phyloP scores from a whole-genome alignment of 1,284 basidiomycete genomes.

The Irpex sp. region DNA sequence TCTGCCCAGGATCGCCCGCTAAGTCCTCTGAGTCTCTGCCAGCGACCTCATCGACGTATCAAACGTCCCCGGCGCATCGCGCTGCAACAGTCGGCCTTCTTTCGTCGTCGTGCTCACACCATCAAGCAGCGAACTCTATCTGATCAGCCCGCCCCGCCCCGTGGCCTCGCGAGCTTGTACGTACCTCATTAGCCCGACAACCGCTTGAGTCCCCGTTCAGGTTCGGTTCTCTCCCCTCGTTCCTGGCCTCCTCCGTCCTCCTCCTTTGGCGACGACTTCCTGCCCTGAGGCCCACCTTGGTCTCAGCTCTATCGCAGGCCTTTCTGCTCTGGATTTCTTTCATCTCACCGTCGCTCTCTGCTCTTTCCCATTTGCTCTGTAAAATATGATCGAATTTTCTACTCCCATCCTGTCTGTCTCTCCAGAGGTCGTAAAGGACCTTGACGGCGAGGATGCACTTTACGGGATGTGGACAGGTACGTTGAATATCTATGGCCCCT shows the following conservation, averaged over 20 bases:
- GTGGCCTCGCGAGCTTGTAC: not conserved
- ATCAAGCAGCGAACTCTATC: not conserved
- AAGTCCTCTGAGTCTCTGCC: not conserved
- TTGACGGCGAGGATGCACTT: constrained; percentile 64
- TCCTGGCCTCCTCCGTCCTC: not conserved
- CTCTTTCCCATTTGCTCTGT: constrained; percentile 2
- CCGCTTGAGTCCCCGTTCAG: not conserved
- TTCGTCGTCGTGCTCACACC: not conserved
- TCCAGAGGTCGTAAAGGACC: constrained; percentile 57
- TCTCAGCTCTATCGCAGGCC: not conserved
- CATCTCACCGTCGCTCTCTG: constrained; percentile 12
- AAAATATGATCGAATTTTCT: constrained; percentile 51
- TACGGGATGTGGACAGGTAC: constrained; percentile 61
- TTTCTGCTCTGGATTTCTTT: constrained; percentile 11
- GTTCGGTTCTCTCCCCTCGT: not conserved
- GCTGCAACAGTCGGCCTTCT: not conserved
- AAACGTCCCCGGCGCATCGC: not conserved
- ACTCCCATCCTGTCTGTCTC: constrained; percentile 62
- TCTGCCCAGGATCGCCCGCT: not conserved
- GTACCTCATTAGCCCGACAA: not conserved
- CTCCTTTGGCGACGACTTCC: not conserved
- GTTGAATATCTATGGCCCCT: constrained; percentile 23
- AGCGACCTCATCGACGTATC: constrained; percentile 6
- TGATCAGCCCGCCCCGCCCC: too few relatives aligned
- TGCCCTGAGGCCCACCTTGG: too few relatives aligned